Base-by-base conservation (phyloP, 2,329 filamentous ascomycete species). In the Hypoxylon sp. region DNA sequence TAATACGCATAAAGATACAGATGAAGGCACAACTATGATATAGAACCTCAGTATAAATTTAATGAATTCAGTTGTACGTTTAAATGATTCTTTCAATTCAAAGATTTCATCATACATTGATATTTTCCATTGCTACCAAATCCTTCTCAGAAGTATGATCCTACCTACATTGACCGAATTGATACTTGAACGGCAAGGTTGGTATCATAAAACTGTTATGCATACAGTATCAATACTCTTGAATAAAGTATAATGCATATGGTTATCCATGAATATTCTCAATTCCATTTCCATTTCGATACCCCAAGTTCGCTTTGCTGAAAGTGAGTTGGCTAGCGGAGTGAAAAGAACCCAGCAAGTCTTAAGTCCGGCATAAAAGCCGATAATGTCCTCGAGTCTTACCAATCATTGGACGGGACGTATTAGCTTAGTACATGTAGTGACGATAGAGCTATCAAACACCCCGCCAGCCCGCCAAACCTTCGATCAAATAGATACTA, bases 321-420 rank as follows among this genome's bases (percentile, higher is more conserved):
- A 37, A 37, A n/a, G 13, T 37, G 35, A 6, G 35, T 37, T 37
- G 14, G 46, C 2, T 46, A 22, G 22, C 40, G 54, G 54, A 46
- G 37, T 27, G 31, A 33, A 30, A 7, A 42, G 30, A 44, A 14
- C 14, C 30, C 10, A 33, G 37, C 17, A 27, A 8, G 30, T 40
- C 50, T 66, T 71, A 71, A 71, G 51, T 71, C 69, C 69, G 66
- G 49, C 49, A 17, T 64, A 67, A 71, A 71, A 61, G 53, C 69
- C 69, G 69, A 69, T 57, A 20, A 37, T 44, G n/a, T 25, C 33
- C 42, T 44, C 31, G 33, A 14, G n/a, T 50, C 50, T 53, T 56
- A 46, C 33, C 54, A 46, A 57, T 6, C 54, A 30, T 22, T 27
- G 40, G 25, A 57, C 22, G 30, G 33, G 30, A 27, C 25, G 25